Evolutionary conservation across 2,329 filamentous ascomycete genomes (phyloP), one percentile per base, ranked within the genome.

Genomic region (Trichophyton schoenleinii): DNA sequence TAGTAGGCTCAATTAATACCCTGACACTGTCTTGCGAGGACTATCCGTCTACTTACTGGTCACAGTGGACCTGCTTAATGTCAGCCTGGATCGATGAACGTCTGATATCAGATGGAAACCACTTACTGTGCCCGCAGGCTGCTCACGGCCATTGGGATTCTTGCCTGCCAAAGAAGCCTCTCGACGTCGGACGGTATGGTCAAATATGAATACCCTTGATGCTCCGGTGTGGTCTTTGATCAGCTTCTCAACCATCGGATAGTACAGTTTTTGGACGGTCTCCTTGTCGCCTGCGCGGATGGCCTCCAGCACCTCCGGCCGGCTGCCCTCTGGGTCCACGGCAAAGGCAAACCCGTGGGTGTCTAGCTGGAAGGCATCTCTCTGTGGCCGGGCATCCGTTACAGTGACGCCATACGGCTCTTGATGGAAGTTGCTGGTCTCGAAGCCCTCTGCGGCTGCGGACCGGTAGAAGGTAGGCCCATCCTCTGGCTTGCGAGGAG

Each of bases 101-200:
- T 18, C 44, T 20, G 18, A 20, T 20, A 22, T 18, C 18, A 22
- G 9, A 22, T n/a, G 13, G 18, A 20, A 5, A 7, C 20, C 20
- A 48, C 44, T 48, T 22, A 48, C 44, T 48, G 44, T 48, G 9
- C 44, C 44, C 8, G 44, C 44, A 9, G 44, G 44, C 44, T 48
- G 44, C 44, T 48, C 44, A 22, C 44, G 44, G 18, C 44, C 44
- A 11, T 48, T 48, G n/a, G 44, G 44, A 11, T 48, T 48, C 18
- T 48, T 48, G n/a, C 44, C 44, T 25, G 44, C 44, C 44, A 48
- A 18, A 20, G 44, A 48, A 4, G 44, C 44, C 18, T 48, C 44
- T 1, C 82, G 78, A 44, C 87, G 83, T 13, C 91, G 87, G 71
- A 95, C 83, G 5, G 90, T 95, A 77, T 96, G 88, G 78, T 95